phyloP scores from a whole-genome alignment of 2,329 filamentous ascomycete species.

The Diaporthe capsici region DNA sequence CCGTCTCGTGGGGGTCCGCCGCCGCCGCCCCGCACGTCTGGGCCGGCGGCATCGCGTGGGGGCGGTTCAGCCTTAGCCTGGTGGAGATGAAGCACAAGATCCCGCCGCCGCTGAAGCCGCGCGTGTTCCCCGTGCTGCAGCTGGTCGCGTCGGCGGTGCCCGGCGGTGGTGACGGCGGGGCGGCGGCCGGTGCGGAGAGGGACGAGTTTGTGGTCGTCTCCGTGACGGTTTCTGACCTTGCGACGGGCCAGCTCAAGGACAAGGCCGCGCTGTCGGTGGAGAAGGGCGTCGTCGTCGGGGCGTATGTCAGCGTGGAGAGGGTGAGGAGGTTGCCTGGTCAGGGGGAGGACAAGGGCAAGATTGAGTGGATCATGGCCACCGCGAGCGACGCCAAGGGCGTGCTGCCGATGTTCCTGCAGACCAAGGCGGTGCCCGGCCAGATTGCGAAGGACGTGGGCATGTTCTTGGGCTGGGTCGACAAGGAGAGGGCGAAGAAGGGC shows the following conservation, averaged over 20 bases:
- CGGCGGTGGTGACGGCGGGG: conserved; percentile 45
- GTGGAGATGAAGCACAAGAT: conserved; percentile 78
- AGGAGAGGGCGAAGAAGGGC: conserved; percentile 54
- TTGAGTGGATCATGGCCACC: conserved; percentile 86
- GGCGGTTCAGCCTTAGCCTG: conserved; percentile 63
- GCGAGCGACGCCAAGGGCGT: conserved; percentile 78
- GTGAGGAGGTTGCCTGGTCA: conserved; percentile 59
- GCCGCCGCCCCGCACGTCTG: conserved; percentile 54
- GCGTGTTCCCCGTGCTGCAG: conserved; percentile 77
- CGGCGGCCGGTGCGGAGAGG: conserved; percentile 47
- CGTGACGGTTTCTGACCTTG: conserved; percentile 64
- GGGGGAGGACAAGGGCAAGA: conserved; percentile 51
- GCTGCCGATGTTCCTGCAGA: conserved; percentile 77
- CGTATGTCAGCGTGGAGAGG: conserved; percentile 77
- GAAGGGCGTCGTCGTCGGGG: conserved; percentile 66
- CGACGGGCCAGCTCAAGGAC: conserved; percentile 18
- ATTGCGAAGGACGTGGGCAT: conserved; percentile 80
- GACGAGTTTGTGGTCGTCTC: conserved; percentile 70
- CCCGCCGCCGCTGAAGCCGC: conserved; percentile 70
- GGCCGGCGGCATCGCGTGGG: conserved; percentile 58
- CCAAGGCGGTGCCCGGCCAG: conserved; percentile 70
- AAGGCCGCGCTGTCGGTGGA: conserved; percentile 54
- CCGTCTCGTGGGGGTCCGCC: conserved; percentile 60
- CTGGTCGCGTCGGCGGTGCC: conserved; percentile 63
- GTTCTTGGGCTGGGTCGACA: conserved; percentile 74